Evolutionary conservation across 345 rosid species (phyloP).

Genomic region (Acer negundo): DNA sequence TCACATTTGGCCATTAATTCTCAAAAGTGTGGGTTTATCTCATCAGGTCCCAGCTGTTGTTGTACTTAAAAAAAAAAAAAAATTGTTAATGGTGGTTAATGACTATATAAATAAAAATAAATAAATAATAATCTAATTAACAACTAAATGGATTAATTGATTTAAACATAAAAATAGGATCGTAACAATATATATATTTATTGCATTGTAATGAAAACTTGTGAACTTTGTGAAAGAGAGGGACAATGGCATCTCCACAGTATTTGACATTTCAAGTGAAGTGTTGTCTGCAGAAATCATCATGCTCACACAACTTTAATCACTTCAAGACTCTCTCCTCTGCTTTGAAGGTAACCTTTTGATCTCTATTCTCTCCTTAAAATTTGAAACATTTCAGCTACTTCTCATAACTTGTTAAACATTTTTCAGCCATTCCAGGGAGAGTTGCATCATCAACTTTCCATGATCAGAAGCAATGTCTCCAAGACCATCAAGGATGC

Average conservation of each 20-base stretch:
- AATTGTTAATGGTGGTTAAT: too few relatives aligned
- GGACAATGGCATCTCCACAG: constrained; percentile 31
- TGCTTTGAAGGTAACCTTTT: constrained; percentile 29
- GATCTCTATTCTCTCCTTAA: not conserved
- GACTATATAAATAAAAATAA: too few relatives aligned
- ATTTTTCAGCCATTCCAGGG: constrained; percentile 32
- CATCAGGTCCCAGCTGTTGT: too few relatives aligned
- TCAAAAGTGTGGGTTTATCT: too few relatives aligned
- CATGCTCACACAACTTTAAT: constrained; percentile 21
- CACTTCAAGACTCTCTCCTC: constrained; percentile 26
- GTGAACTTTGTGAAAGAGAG: not conserved
- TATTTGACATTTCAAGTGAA: constrained; percentile 22
- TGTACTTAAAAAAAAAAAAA: too few relatives aligned
- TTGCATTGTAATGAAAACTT: not conserved
- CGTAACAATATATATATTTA: not conserved
- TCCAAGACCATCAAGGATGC: constrained; percentile 26
- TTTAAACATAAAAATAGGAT: too few relatives aligned
- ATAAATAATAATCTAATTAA: too few relatives aligned
- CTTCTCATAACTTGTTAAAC: not conserved
- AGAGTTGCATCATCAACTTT: constrained; percentile 24
- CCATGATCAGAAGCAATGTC: constrained; percentile 21
- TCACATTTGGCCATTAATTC: too few relatives aligned
- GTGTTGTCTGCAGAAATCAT: constrained; percentile 28
- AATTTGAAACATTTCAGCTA: not conserved
- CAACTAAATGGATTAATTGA: too few relatives aligned